These are phyloP conservation scores for Candida corydali DNA, from an alignment of 805 yeast genomes.

Conservation along the genomic window DNA sequence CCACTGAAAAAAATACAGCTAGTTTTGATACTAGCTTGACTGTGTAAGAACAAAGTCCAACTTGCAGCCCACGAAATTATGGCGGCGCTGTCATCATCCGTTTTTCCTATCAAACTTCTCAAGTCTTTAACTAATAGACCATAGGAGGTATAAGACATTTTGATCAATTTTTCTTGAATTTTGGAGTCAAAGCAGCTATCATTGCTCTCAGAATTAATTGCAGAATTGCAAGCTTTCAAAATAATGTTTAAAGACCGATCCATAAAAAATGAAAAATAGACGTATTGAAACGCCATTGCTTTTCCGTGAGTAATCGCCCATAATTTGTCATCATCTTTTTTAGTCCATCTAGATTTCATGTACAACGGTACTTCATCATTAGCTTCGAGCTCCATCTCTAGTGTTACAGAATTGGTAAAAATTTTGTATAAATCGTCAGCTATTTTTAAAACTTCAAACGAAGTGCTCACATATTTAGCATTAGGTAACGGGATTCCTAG, in stretches of 20 bases:
- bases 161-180: conserved; percentile 26
- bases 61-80: conserved; percentile 34
- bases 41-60: conserved; percentile 31
- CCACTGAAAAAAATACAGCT: conserved; percentile 31
- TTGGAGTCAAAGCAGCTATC: conserved; percentile 22
- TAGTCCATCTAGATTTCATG: conserved; percentile 22
- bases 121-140: conserved; percentile 32
- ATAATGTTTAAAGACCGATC: conserved; percentile 31
- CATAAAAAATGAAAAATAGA: conserved; percentile 32
- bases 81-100: conserved; percentile 33
- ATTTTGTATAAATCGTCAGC: not conserved
- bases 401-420: not conserved
- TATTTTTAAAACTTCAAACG: not conserved
- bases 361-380: not conserved
- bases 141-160: conserved; percentile 29
- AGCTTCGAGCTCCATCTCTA: not conserved
- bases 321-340: conserved; percentile 16
- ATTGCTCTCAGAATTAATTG: conserved; percentile 8
- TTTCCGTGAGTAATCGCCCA: conserved; percentile 31
- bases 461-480: not conserved
- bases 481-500: conserved; percentile 8
- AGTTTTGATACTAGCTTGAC: conserved; percentile 29
- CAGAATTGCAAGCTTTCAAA: conserved; percentile 9
- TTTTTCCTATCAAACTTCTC: conserved; percentile 24
- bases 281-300: conserved; percentile 21